A percentile compares a stretch with the other conserved stretches of the same genome.
Conservation (phyloP, 306 rosid genomes). For the Benincasa hispida region DNA sequence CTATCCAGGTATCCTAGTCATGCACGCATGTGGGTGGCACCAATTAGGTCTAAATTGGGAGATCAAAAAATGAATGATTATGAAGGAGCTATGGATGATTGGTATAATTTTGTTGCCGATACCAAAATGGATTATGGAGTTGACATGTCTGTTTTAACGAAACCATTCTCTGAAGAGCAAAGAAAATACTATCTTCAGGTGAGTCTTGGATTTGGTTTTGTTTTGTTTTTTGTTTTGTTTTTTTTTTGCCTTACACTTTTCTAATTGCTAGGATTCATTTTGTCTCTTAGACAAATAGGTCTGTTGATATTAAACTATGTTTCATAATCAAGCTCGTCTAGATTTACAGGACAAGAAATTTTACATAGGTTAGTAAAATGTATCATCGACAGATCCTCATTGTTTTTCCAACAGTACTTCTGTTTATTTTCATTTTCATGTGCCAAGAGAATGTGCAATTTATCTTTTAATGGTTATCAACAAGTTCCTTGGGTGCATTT, state of each 20-base stretch:
- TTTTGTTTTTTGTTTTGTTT: background rate
- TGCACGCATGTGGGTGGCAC: conserved; percentile 98
- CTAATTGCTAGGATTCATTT: background rate
- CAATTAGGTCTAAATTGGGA: conserved; percentile 60
- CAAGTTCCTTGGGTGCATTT: background rate
- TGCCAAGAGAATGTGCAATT: background rate
- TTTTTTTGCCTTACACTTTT: background rate
- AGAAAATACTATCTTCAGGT: conserved; percentile 92
- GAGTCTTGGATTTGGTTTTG: conserved; percentile 11
- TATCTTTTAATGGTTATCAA: background rate
- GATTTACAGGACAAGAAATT: background rate
- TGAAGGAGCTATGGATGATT: conserved; percentile 65
- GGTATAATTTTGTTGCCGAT: conserved; percentile 54
- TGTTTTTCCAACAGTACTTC: background rate
- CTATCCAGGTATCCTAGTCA: conserved; percentile 91
- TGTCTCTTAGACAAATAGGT: background rate
- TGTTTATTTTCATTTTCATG: background rate
- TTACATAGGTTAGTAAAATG: background rate
- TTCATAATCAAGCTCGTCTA: background rate
- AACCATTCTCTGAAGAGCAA: conserved; percentile 83
- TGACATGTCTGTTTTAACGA: conserved; percentile 75
- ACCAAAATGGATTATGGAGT: conserved; percentile 74
- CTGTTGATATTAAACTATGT: background rate
- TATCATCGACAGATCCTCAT: background rate
- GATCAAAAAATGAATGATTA: conserved; percentile 59